Base-by-base conservation (phyloP, 768 basidiomycete genomes). In the Pleurotus tuber-regium region DNA sequence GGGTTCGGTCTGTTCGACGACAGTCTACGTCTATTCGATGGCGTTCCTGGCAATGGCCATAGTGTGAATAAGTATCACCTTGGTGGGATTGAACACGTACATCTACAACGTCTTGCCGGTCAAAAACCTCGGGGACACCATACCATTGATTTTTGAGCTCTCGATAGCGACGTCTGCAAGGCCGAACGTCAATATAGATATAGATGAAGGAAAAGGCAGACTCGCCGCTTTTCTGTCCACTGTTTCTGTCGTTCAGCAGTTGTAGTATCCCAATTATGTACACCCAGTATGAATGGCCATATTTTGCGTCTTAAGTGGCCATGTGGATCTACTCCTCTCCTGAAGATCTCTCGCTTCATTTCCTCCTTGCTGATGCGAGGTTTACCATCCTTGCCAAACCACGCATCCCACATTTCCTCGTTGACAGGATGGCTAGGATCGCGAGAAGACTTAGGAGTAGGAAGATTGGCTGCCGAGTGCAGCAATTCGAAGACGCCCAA, bases 1-100 rank as follows among this genome's bases (percentile, higher is more conserved):
- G 96, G n/a, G 79, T 87, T 30, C 97, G 80, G 67, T 99, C 97
- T 18, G 97, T 99, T 23, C 97, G 81, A 52, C 95, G 86, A 61
- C 97, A 98, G 63, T 98, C 97, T 51, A 99, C 97, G 61, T 98
- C 92, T 59, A 93, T 92, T 21, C 92, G 83, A 68, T 93, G 92
- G n/a, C 89, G 83, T 64, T 93, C 92, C 86, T 86, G 39, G 30
- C n/a, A 24, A 44, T 19, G 23, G 28, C 48, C 31, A 21, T 28
- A 53, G 26, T 9, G 47, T 39, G 50, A 50, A 25, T 26, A 50
- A 16, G 29, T 9, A 50, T 40, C 42, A 65, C 35, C 55, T 47
- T 57, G 60, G 14, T 4, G 16, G 10, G n/a, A n/a, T n/a, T n/a
- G n/a, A 21, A 5, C 24, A 50, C 43, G 9, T 60, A 92, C 91